Evolutionary conservation across 2,329 filamentous ascomycete genomes (phyloP), one percentile per base, ranked within the genome.

Genomic region (Calonectria henricotiae): DNA sequence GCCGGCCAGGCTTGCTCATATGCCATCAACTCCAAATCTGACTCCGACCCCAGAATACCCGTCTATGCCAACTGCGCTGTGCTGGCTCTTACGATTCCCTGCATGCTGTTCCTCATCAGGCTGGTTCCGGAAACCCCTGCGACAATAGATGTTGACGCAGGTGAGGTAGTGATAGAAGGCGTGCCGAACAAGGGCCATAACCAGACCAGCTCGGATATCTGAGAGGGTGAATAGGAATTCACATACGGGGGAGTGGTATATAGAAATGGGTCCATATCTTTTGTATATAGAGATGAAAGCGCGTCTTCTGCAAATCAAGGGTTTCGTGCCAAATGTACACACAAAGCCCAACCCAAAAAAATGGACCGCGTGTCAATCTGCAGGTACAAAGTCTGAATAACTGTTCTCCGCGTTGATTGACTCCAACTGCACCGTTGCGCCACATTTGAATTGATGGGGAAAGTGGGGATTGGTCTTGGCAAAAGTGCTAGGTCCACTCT

Each of bases 1-100:
- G 75, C 73, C 2, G 79, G 79, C n/a, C 79, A 80, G 62, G 77
- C 79, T 2, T 74, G 78, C 4, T 79, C 79, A 1, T 80, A 80
- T 25, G 75, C 74, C 0, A 75, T 80, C 58, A 80, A 80, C 67
- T 79, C 79, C 0, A 72, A 73, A 39, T 51, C 64, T 9, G 27
- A 63, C n/a, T 27, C 46, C 15, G 68, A 70, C 32, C 62, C 63
- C 4, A 43, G 68, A 13, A 63, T 70, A 39, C 68, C 63, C 6
- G 46, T 70, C 20, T 70, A 70, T 3, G 68, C 67, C 23, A 67
- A 70, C 54, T 66, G 62, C 25, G 44, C 63, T 5, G 51, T 70
- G 1, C 32, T 70, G 15, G 17, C 37, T 11, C 27, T 70, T 13
- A 11, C 54, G n/a, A 67, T 70, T 23, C 68, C 68, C 13, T 62